Conservation (phyloP, 495 filamentous ascomycete species). For the Penicillium atrosanguineum region DNA sequence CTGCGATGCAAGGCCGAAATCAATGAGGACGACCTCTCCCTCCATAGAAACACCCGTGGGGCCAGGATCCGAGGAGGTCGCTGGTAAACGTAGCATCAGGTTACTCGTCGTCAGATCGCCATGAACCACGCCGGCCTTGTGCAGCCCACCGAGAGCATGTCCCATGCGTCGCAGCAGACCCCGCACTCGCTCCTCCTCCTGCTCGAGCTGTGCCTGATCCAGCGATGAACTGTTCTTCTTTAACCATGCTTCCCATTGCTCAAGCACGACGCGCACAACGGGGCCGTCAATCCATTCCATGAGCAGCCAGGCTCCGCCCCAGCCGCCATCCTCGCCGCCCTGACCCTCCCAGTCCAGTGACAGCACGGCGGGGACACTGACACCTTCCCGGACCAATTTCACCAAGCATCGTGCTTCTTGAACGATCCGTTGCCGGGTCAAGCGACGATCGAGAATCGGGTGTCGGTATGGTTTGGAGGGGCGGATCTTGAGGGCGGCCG, state of each 20-base stretch:
- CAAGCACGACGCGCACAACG: constrained; percentile 64
- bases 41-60: constrained; percentile 31
- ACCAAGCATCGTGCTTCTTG: constrained; percentile 83
- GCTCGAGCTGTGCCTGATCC: constrained; percentile 28
- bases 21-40: constrained; percentile 86
- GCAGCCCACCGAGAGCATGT: constrained; percentile 70
- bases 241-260: constrained; percentile 56
- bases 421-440: constrained; percentile 82
- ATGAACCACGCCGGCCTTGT: constrained; percentile 81
- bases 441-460: constrained; percentile 79
- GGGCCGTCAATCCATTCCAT: constrained; percentile 88
- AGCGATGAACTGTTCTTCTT: constrained; percentile 20
- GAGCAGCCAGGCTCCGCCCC: constrained; percentile 75
- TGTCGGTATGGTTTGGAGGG: constrained; percentile 92
- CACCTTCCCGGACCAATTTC: constrained; percentile 70
- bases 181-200: constrained; percentile 43
- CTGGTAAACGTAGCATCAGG: constrained; percentile 67
- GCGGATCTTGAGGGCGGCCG: constrained; percentile 87
- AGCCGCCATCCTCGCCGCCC: constrained; percentile 33
- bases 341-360: constrained; percentile 64
- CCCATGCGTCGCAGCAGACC: constrained; percentile 73
- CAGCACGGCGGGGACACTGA: constrained; percentile 73
- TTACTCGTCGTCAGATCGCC: constrained; percentile 98
- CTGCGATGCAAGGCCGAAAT: constrained; percentile 89
- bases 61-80: constrained; percentile 17